Percentiles rank a stretch among this genome's conserved stretches.
Evolutionary conservation across 257 asterid genomes (phyloP).

Genomic region (Solanum pennellii): DNA sequence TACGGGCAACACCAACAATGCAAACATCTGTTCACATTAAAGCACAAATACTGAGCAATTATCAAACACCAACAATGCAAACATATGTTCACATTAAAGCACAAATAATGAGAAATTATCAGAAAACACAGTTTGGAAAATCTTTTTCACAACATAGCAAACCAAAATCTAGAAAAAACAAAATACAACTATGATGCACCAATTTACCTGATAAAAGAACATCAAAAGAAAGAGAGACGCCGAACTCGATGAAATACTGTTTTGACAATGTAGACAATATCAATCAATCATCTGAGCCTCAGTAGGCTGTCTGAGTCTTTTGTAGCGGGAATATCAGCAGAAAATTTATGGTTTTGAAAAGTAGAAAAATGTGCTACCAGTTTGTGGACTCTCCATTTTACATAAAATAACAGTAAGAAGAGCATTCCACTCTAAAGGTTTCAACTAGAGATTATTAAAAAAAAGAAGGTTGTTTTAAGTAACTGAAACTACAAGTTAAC

Average conservation of each 20-base stretch:
- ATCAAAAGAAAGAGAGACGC: not conserved
- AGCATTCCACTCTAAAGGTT: not conserved
- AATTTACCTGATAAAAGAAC: not conserved
- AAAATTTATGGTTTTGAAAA: not conserved
- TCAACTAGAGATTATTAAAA: not conserved
- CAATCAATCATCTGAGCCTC: not conserved
- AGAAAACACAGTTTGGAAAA: not conserved
- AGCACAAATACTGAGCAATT: not conserved
- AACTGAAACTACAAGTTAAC: not conserved
- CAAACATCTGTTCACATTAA: constrained; percentile 59
- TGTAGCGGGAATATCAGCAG: not conserved
- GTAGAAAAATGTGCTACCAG: not conserved
- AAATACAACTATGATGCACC: not conserved
- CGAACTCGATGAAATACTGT: not conserved
- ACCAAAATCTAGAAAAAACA: not conserved
- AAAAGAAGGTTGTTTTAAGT: not conserved
- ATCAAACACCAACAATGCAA: constrained; percentile 73
- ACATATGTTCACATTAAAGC: constrained; percentile 45
- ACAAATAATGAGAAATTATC: not conserved
- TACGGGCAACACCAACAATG: constrained; percentile 92
- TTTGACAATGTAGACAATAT: not conserved
- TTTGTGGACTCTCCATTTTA: not conserved
- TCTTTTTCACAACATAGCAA: not conserved
- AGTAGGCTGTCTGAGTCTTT: not conserved
- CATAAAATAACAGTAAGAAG: not conserved